Evolutionary conservation across 768 basidiomycete genomes (phyloP).

Genomic region (Auricularia heimuer): DNA sequence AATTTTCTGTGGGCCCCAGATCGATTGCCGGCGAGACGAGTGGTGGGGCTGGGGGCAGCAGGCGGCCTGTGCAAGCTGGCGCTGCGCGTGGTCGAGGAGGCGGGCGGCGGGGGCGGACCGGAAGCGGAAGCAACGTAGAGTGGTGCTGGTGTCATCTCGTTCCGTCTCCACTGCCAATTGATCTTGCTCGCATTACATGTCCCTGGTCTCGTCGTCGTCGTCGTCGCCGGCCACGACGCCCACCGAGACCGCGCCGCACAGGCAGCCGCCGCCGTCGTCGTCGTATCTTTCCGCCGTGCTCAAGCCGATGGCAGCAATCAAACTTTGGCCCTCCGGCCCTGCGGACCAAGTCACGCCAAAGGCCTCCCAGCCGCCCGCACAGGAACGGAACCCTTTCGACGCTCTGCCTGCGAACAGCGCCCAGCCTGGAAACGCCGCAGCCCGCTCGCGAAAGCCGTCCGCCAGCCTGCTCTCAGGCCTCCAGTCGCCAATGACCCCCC

Average conservation of each 20-base stretch:
- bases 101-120: background rate
- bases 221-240: constrained; percentile 20
- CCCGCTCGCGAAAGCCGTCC: background rate
- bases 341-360: constrained; percentile 54
- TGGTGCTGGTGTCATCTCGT: background rate
- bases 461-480: constrained; percentile 17
- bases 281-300: constrained; percentile 3
- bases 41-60: constrained; percentile 42
- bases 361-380: constrained; percentile 31
- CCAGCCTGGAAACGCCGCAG: background rate
- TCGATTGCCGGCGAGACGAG: constrained; percentile 45
- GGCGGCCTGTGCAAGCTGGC: constrained; percentile 27
- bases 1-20: constrained; percentile 28
- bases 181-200: background rate
- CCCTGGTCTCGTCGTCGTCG: constrained; percentile 11
- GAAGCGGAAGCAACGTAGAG: background rate
- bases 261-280: constrained; percentile 16
- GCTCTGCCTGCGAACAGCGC: constrained; percentile 16
- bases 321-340: constrained; percentile 49
- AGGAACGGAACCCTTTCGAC: constrained; percentile 58
- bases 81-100: constrained; percentile 17
- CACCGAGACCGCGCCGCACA: constrained; percentile 10
- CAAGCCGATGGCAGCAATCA: constrained; percentile 42
- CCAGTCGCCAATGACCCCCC: constrained; percentile 21
- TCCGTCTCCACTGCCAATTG: background rate